A percentile compares a stretch with the other conserved stretches of the same genome.
Evolutionary conservation across 2,329 filamentous ascomycete species (phyloP).

Genomic region (Rhytidhysteron rufulum): DNA sequence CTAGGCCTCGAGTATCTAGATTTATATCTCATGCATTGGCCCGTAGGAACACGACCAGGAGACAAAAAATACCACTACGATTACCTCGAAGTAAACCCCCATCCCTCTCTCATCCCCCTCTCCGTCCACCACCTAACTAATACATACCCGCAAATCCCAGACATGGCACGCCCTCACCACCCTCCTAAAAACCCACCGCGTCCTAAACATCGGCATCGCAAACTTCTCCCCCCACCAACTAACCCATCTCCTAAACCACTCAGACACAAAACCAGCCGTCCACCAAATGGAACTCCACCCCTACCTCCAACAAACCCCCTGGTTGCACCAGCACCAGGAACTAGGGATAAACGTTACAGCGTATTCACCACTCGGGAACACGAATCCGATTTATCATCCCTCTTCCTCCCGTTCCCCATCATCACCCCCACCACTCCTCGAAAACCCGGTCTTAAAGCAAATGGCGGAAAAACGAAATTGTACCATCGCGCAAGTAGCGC

Average conservation of each 20-base stretch:
- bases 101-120: too few relatives aligned
- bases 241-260: conserved; percentile 51
- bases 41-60: conserved; percentile 20
- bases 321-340: conserved; percentile 48
- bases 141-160: too few relatives aligned
- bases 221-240: conserved; percentile 62
- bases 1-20: conserved; percentile 39
- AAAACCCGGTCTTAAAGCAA: conserved; percentile 39
- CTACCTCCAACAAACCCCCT: conserved; percentile 56
- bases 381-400: conserved; percentile 44
- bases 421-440: conserved; percentile 32
- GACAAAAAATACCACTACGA: neutral
- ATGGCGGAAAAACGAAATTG: conserved; percentile 41
- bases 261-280: conserved; percentile 60
- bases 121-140: too few relatives aligned
- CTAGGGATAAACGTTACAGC: conserved; percentile 52
- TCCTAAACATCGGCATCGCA: conserved; percentile 70
- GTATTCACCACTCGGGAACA: conserved; percentile 47
- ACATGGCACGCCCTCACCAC: conserved; percentile 68
- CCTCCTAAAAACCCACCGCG: conserved; percentile 56
- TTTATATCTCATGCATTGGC: conserved; percentile 40
- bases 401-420: conserved; percentile 6
- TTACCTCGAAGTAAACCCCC: too few relatives aligned
- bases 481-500: conserved; percentile 42
- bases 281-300: conserved; percentile 84